These are phyloP conservation scores for Croton setiger DNA, from an alignment of 441 rosid genomes.

Conservation along the genomic window DNA sequence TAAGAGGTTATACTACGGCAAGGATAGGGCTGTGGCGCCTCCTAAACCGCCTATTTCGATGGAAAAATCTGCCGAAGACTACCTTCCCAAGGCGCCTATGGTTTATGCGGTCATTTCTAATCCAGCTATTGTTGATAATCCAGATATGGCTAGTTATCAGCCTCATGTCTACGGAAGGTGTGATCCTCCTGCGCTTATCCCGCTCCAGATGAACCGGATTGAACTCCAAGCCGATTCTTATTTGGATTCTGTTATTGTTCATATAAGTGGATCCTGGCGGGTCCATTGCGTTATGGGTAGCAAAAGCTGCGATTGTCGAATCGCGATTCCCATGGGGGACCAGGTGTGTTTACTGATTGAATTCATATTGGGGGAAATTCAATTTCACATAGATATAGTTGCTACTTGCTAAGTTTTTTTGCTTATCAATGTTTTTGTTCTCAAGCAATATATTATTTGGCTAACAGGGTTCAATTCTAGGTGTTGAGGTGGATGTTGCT, in stretches of 20 bases:
- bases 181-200: constrained; percentile 89
- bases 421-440: constrained; percentile 23
- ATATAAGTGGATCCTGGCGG: constrained; percentile 68
- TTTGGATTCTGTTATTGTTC: constrained; percentile 58
- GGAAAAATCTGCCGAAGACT: constrained; percentile 45
- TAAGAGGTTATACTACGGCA: constrained; percentile 76
- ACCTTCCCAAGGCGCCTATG: constrained; percentile 78
- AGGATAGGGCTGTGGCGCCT: constrained; percentile 71
- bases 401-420: not conserved
- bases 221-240: constrained; percentile 59
- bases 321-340: constrained; percentile 87
- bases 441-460: constrained; percentile 50
- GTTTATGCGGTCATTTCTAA: constrained; percentile 77
- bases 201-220: constrained; percentile 75
- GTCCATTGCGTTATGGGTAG: constrained; percentile 95
- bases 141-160: constrained; percentile 95
- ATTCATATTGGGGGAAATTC: not conserved
- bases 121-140: constrained; percentile 89
- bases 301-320: constrained; percentile 75
- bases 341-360: constrained; percentile 40
- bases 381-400: not conserved
- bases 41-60: constrained; percentile 51
- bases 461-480: constrained; percentile 99
- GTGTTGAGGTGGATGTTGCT: constrained; percentile 83
- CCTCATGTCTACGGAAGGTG: constrained; percentile 94